phyloP scores from a whole-genome alignment of 371 early-diverging fungal genomes.

The Syncephalastrum contaminatum region DNA sequence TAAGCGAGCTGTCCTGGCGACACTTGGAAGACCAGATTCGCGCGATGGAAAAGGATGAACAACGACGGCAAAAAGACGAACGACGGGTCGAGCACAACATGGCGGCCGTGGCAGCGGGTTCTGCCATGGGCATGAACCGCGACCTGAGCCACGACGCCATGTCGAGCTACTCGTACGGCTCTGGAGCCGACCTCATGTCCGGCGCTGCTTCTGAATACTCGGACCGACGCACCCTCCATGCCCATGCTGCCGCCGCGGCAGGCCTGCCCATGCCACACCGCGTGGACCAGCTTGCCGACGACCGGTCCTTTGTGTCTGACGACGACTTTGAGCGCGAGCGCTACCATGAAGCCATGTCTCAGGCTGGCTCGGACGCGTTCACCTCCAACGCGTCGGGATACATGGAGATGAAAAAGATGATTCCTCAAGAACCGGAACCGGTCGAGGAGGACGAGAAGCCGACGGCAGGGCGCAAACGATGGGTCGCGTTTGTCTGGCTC shows the following conservation, averaged over 20 bases:
- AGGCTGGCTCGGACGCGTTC: conserved; percentile 23
- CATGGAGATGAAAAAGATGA: conserved; percentile 19
- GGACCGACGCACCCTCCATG: conserved; percentile 10
- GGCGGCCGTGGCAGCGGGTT: conserved; percentile 1
- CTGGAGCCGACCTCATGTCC: conserved; percentile 28
- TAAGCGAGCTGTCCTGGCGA: conserved; percentile 71
- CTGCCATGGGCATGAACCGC: conserved; percentile 11
- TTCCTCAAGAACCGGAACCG: background rate
- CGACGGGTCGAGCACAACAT: conserved; percentile 18
- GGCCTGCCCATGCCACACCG: conserved; percentile 21
- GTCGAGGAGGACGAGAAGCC: conserved; percentile 19
- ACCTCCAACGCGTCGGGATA: conserved; percentile 14
- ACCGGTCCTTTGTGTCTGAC: conserved; percentile 63
- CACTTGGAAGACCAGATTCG: conserved; percentile 60
- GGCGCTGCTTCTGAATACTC: conserved; percentile 3
- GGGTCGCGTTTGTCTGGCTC: conserved; percentile 81
- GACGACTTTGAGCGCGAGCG: conserved; percentile 38
- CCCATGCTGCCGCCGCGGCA: conserved; percentile 19
- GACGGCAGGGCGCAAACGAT: conserved; percentile 56
- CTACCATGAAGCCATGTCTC: conserved; percentile 21
- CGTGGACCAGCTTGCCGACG: conserved; percentile 28
- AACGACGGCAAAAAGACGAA: conserved; percentile 27
- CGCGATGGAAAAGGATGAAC: conserved; percentile 33
- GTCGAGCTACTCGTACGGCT: conserved; percentile 34
- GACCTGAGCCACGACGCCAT: conserved; percentile 32